A percentile compares a stretch with the other conserved stretches of the same genome.
Evolutionary conservation across 129 eudicot genomes (phyloP).

Genomic region (Flaveria brownii): DNA sequence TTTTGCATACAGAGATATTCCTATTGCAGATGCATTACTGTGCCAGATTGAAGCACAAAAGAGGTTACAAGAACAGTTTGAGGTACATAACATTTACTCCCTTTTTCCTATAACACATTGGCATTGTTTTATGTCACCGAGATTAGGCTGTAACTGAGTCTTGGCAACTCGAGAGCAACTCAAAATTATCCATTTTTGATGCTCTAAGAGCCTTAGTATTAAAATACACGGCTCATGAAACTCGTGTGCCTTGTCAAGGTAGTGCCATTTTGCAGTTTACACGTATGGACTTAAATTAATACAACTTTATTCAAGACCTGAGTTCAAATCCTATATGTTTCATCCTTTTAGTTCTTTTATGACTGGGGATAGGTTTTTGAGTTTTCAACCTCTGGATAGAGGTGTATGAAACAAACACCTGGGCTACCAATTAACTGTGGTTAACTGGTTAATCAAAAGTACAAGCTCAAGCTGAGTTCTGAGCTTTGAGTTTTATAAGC

Average conservation of each 20-base stretch:
- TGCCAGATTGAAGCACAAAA: conserved; percentile 80
- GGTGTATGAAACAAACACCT: too few species aligned
- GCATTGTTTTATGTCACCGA: background rate
- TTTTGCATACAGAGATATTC: conserved; percentile 54
- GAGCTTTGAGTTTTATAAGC: background rate
- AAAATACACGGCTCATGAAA: background rate
- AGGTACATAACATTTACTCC: conserved; percentile 44
- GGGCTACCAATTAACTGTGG: too few species aligned
- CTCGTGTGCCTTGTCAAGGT: background rate
- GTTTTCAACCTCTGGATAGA: too few species aligned
- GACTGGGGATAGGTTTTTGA: too few species aligned
- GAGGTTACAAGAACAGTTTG: conserved; percentile 80
- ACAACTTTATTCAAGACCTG: too few species aligned
- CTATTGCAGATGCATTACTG: conserved; percentile 62
- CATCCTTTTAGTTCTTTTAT: too few species aligned
- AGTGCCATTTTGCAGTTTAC: background rate
- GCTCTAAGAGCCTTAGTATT: background rate
- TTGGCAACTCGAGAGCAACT: background rate
- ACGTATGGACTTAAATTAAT: too few species aligned
- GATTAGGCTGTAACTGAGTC: background rate
- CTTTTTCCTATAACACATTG: background rate
- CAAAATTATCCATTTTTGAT: too few species aligned
- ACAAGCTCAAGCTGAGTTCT: background rate
- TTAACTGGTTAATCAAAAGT: too few species aligned
- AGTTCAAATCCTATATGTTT: too few species aligned